Evolutionary conservation across 2,329 filamentous ascomycete genomes (phyloP), one percentile per base, ranked within the genome.

Genomic region (Balansia obtecta): DNA sequence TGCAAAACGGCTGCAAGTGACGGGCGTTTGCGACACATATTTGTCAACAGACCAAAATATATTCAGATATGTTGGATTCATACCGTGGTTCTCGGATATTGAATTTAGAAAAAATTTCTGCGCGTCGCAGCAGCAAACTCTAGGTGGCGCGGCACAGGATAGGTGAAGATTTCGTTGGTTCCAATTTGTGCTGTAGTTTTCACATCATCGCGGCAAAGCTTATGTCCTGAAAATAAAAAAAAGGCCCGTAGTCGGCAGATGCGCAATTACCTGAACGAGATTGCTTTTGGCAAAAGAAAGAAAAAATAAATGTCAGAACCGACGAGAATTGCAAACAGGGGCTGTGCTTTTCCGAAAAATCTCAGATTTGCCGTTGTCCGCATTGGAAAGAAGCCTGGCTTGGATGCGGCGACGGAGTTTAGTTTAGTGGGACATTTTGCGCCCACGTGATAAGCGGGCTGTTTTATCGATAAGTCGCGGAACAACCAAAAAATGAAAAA

Each of bases 381-480:
- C 47, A 16, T 46, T 49, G 49, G 52, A 50, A 33, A 30, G 37
- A 39, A 33, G 39, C 48, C 50, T 55, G 46, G 60, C 47, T n/a
- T 52, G 57, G 53, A 52, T 53, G 51, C 49, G 54, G 59, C 60
- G 56, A 57, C 60, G 56, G 52, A 60, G 55, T 61, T 63, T 22
- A 22, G n/a, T n/a, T 22, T 66, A 61, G 66, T 67, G 66, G 66
- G 65, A 67, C 61, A 65, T 58, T 63, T 61, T 66, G 61, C 62
- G 59, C 61, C 65, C 67, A 69, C 67, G 67, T 69, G 67, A 69
- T 68, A 65, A 63, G 61, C 53, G 56, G 54, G 52, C 46, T 49
- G 38, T 44, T 49, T 60, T 65, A 51, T 65, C 63, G 62, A 66
- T 66, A 64, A 61, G 16, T 46, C 30, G 8, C 39, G 20, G n/a